Base-by-base conservation (phyloP, 2,329 filamentous ascomycete species). In the Fusarium palustre region DNA sequence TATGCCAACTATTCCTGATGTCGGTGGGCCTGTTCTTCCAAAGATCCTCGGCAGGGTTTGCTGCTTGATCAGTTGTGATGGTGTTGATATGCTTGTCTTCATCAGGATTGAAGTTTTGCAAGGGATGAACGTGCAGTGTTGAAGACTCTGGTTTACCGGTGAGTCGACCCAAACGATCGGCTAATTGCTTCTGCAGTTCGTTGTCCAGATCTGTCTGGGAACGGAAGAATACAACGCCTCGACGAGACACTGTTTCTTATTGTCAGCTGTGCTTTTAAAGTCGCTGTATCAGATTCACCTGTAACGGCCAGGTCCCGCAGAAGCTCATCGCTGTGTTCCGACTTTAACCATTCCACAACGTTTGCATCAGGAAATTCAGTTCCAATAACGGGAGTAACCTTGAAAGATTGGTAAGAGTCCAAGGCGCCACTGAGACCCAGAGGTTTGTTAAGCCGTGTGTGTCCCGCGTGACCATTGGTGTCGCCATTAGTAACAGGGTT, bases 1-100 rank as follows among this genome's bases (percentile, higher is more conserved):
- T 56, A 15, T 56, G 53, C 53, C 53, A 56, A 9, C 53, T 56
- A 24, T 56, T 56, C n/a, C 53, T 47, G 15, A 56, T 56, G 15
- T 56, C 53, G 43, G 24, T 39, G 5, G 53, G 53, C 7, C 53
- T 47, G 12, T 56, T 56, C 15, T 56, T 56, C 53, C 43, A 56
- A 15, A 56, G 43, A 10, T 56, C 43, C 12, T 48, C 53, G n/a
- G 53, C 43, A 5, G 53, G 43, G 6, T 56, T 56, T 7, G 42
- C 42, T 10, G 20, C 20, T 11, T 56, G 38, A 20, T 56, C 43
- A 6, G 53, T 56, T 6, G 53, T 56, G 4, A 56, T 56, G 25
- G 42, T 48, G 25, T 56, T 56, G 42, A 56, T 48, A 33, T 56
- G 43, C 33, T 56, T 56, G 10, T 56, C 43, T 20, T 48, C 12